Evolutionary conservation across 805 yeast species (phyloP).

Genomic region (Candida silvatica): DNA sequence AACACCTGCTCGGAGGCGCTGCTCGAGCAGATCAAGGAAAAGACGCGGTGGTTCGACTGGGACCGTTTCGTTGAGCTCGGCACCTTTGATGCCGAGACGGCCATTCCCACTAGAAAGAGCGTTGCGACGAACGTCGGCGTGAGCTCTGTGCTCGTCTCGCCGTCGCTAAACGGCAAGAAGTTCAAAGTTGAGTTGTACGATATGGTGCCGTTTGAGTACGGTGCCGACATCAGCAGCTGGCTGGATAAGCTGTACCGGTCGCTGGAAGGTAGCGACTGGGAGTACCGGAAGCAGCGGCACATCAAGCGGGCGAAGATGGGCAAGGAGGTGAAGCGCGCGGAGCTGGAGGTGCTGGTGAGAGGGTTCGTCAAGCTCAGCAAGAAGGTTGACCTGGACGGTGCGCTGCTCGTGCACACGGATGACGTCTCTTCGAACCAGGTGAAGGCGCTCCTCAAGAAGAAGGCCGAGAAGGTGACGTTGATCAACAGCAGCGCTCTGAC

Average conservation of each 20-base stretch:
- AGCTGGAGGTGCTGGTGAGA: slow-evolving; percentile 15
- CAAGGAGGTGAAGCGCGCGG: slow-evolving; percentile 11
- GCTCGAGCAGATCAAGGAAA: slow-evolving; percentile 40
- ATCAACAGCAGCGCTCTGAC: slow-evolving; percentile 16
- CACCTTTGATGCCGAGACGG: slow-evolving; percentile 12
- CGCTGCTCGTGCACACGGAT: slow-evolving; percentile 21
- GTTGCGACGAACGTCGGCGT: slow-evolving; percentile 16
- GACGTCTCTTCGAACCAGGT: slow-evolving; percentile 12
- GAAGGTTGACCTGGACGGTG: slow-evolving; percentile 5
- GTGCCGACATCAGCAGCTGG: slow-evolving; percentile 13
- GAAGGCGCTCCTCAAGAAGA: slow-evolving; percentile 1
- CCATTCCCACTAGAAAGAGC: slow-evolving; percentile 13
- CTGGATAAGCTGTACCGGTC: slow-evolving; percentile 13
- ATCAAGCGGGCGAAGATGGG: slow-evolving; percentile 12
- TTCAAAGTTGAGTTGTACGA: slow-evolving; percentile 15
- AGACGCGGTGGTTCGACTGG: slow-evolving; percentile 41
- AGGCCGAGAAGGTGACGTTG: slow-evolving; percentile 15
- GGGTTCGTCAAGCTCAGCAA: slow-evolving; percentile 18
- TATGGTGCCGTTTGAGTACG: slow-evolving; percentile 19
- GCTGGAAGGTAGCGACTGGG: slow-evolving; percentile 13
- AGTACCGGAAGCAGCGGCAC: slow-evolving; percentile 17
- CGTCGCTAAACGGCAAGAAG: slow-evolving; percentile 11
- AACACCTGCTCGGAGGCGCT: slow-evolving; percentile 31
- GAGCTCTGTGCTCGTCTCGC: slow-evolving; percentile 17
- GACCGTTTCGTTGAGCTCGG: slow-evolving; percentile 21